Evolutionary conservation across 345 rosid species (phyloP), one percentile per base, ranked within the genome.

Genomic region (Euclidium syriacum): DNA sequence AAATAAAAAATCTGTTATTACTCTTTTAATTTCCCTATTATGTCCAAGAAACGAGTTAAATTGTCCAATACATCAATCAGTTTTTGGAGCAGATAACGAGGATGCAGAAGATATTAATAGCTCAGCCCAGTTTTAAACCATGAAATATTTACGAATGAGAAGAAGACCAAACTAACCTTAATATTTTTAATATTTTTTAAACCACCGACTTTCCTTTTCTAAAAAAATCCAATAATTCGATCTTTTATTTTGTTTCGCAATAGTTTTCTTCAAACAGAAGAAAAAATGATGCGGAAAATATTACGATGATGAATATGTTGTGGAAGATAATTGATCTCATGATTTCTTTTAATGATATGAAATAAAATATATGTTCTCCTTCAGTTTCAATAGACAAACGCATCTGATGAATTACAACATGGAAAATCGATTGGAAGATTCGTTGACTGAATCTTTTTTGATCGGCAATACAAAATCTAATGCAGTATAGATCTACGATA

Each of bases 171-270:
- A 24, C 64, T 2, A 26, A 36, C 49, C 33, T 55, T 5, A 35
- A 4, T 14, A n/a, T 56, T 67, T 57, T 39, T 67, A 29, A 57
- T 48, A 29, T 47, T 10, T 44, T 46, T 0, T 57, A 3, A 54
- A 17, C 27, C 71, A 57, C 72, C 65, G 59, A 58, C 65, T 48
- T 67, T 36, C 8, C 3, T 34, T 66, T 6, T 44, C 23, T 44
- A 5, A n/a, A n/a, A n/a, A n/a, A n/a, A n/a, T n/a, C n/a, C n/a
- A n/a, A n/a, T n/a, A n/a, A n/a, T n/a, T n/a, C n/a, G n/a, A n/a
- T n/a, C n/a, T n/a, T n/a, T n/a, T 39, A 18, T 9, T 12, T n/a
- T 38, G 18, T 49, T 7, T 30, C 4, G 10, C 11, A n/a, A 15
- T 39, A 16, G 7, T 41, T 29, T n/a, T 40, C 19, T 64, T 42